These are phyloP conservation scores for Mycena leptocephala DNA, from an alignment of 768 basidiomycete species.

Conservation along the genomic window DNA sequence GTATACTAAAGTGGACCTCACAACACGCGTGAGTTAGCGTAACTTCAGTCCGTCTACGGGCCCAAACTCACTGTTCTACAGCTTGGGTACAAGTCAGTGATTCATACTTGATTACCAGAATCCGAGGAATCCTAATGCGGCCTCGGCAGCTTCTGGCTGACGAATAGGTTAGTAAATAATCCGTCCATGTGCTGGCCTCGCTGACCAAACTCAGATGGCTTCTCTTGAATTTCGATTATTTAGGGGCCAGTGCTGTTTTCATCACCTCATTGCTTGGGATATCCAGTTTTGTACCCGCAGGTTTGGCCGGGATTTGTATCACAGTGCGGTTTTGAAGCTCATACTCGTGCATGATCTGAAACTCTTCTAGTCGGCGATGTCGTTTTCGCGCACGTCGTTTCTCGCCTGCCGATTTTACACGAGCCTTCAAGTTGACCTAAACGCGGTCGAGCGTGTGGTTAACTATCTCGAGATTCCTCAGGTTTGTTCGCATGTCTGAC, in stretches of 20 bases:
- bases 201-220: slow-evolving; percentile 85
- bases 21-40: neutral
- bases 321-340: neutral
- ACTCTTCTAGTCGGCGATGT: slow-evolving; percentile 60
- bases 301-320: neutral
- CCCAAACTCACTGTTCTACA: neutral
- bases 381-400: slow-evolving; percentile 37
- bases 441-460: slow-evolving; percentile 83
- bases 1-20: slow-evolving; percentile 78
- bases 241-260: slow-evolving; percentile 43
- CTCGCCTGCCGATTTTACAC: neutral
- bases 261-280: neutral
- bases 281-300: neutral
- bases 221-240: slow-evolving; percentile 84
- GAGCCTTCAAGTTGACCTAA: neutral
- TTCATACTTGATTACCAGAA: too few species aligned
- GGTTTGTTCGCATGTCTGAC: slow-evolving; percentile 46
- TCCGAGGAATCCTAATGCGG: neutral
- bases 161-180: neutral
- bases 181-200: neutral
- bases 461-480: slow-evolving; percentile 93
- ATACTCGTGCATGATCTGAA: too few species aligned
- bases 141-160: slow-evolving; percentile 64
- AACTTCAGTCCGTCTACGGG: neutral
- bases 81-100: neutral